Percentiles rank a stretch among this genome's conserved stretches.
Conservation (phyloP, 2,329 filamentous ascomycete genomes). For the Hymenoscyphus scutula region DNA sequence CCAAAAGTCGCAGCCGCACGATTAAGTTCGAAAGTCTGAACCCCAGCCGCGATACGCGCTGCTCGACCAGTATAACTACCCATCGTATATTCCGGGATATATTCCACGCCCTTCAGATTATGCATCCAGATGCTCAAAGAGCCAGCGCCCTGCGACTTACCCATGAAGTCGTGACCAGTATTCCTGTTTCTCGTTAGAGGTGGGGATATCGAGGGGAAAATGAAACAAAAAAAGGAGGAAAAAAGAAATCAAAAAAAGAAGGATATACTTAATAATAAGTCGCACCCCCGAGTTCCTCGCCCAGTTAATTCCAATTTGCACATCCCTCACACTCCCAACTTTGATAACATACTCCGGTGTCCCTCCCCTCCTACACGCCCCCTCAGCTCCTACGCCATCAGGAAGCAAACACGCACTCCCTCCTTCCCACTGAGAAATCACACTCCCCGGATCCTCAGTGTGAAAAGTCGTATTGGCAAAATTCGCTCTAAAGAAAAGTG, state of each 20-base stretch:
- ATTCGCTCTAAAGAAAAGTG: background rate
- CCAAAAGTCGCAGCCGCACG: constrained; percentile 37
- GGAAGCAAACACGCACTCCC: background rate
- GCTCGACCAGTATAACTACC: constrained; percentile 24
- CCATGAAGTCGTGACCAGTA: constrained; percentile 47
- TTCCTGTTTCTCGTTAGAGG: constrained; percentile 35
- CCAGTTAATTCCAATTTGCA: constrained; percentile 44
- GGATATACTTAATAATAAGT: constrained; percentile 34
- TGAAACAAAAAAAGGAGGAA: too few species aligned
- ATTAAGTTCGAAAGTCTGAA: constrained; percentile 15
- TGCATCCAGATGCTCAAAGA: constrained; percentile 21
- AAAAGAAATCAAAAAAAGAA: too few species aligned
- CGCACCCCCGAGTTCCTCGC: constrained; percentile 41
- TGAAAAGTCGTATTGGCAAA: constrained; percentile 1
- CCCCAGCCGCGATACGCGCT: constrained; percentile 25
- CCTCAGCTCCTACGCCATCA: background rate
- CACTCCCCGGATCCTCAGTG: background rate
- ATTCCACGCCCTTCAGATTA: constrained; percentile 16
- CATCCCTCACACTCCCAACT: constrained; percentile 41
- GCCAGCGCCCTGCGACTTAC: constrained; percentile 42
- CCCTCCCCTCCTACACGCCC: constrained; percentile 10
- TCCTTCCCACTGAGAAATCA: background rate
- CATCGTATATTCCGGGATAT: constrained; percentile 5
- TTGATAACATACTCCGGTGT: constrained; percentile 36
- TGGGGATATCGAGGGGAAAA: background rate